Evolutionary conservation across 768 basidiomycete genomes (phyloP).

Genomic region (Tylopilus rubrobrunneus): DNA sequence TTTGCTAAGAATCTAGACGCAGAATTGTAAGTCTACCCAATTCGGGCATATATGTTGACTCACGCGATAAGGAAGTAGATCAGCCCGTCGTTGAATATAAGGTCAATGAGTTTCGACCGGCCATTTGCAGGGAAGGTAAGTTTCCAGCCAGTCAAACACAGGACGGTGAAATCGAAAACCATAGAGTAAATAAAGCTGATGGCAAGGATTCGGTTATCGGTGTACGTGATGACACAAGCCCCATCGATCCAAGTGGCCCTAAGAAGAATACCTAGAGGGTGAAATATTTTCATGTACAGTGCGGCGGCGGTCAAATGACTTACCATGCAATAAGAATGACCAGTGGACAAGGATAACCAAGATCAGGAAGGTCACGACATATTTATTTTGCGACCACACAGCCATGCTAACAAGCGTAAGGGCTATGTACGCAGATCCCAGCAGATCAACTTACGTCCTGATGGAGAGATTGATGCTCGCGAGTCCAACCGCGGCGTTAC

Average conservation of each 20-base stretch:
- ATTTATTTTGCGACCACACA: conserved; percentile 60
- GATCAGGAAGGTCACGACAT: conserved; percentile 49
- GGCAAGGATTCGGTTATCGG: conserved; percentile 57
- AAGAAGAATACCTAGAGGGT: conserved; percentile 48
- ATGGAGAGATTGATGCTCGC: conserved; percentile 70
- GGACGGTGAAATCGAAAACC: conserved; percentile 63
- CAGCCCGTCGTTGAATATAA: conserved; percentile 70
- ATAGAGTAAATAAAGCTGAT: conserved; percentile 72
- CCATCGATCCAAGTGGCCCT: conserved; percentile 51
- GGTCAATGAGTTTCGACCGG: conserved; percentile 53
- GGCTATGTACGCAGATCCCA: neutral
- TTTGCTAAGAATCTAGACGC: conserved; percentile 62
- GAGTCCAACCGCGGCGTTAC: conserved; percentile 63
- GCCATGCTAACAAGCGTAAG: conserved; percentile 48
- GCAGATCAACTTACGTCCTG: conserved; percentile 48
- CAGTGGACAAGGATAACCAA: conserved; percentile 64
- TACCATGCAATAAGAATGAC: conserved; percentile 68
- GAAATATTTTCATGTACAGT: neutral
- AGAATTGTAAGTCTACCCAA: conserved; percentile 5
- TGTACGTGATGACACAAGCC: conserved; percentile 57
- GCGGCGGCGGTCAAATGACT: neutral
- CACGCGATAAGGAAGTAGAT: conserved; percentile 72
- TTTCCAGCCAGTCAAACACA: conserved; percentile 60
- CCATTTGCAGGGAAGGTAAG: conserved; percentile 45
- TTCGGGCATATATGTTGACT: conserved; percentile 24